Base-by-base conservation (phyloP, 768 basidiomycete species). In the Tulasnella sp. region DNA sequence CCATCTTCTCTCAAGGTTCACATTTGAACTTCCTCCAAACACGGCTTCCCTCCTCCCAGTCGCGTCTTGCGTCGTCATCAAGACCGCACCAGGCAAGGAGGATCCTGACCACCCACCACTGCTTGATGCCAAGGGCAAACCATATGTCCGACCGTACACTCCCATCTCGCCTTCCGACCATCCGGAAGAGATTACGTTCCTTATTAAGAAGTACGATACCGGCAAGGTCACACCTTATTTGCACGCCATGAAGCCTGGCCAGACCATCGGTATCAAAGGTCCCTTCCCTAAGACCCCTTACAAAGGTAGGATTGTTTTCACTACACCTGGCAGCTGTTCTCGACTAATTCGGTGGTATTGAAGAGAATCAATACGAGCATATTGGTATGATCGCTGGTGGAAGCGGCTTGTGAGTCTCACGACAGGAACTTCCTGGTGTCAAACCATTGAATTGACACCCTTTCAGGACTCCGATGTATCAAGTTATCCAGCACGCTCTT, bases 321-420 rank as follows among this genome's bases (percentile, higher is more conserved):
- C 1, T 29, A 52, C 17, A 67, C 71, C 58, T 67, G 19, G 1
- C 3, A 22, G 49, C 6, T n/a, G 12, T 39, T 1, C 37, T 39
- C 15, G 22, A n/a, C 40, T 73, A 31, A 49, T 2, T 40, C 19
- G 39, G 40, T 40, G 22, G 14, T 29, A 0, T 19, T 29, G 19
- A 52, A 94, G 93, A 86, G 79, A 93, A 94, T 82, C 89, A 94
- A 82, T 91, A 91, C 72, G 93, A 96, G 29, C 86, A 95, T 79
- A 90, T 97, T 74, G 92, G 91, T 15, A 86, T 96, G 80, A 93
- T 99, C 80, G 94, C 93, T 40, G 97, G 97, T 73, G 97, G 97
- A 74, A 92, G 90, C 79, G 97, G 97, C 82, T 94, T 99, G 91
- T 92, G 80, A 80, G 90, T 84, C 37, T 58, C 31, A 31, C 2